Evolutionary conservation across 2,329 filamentous ascomycete species (phyloP), one percentile per base, ranked within the genome.

Genomic region (Penicillium sp.): DNA sequence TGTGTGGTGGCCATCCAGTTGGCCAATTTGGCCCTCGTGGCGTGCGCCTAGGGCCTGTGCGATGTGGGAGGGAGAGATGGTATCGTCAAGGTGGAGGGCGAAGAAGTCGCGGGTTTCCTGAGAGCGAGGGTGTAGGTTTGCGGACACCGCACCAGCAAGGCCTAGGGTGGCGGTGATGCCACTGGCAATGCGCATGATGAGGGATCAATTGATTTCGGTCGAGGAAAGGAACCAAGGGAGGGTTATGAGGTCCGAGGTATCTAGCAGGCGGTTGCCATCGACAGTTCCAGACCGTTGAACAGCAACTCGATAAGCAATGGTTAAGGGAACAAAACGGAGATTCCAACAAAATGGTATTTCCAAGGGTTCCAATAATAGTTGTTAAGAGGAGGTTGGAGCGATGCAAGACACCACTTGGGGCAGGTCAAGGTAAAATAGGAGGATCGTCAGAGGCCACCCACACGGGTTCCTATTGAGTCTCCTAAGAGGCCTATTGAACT

Each of bases 91-190:
- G 63, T 97, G 89, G 45, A 99, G 81, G 61, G 95, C 92, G 73
- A 97, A 97, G 77, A 96, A 97, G 74, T 99, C 93, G 75, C 92
- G 85, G 38, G 83, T 81, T 48, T 89, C 83, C 79, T 95, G 90
- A 69, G 94, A 83, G 65, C 89, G 88, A 60, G 81, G 78, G 48
- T 80, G 78, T 43, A 85, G 72, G 44, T 79, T 72, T 31, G 81
- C 78, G 55, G 79, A 75, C 58, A 79, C 69, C 26, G 75, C 62
- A 74, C 68, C 81, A 58, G 81, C 52, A 20, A 75, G 58, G 50
- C 67, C 63, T 10, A 72, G 57, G 31, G 62, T 66, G 38, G 68
- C 58, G 29, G 94, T 93, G 67, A 66, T 65, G 46, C 59, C 56
- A 57, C 56, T 52, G 24, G 55, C 56, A 56, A 67, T 55, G 60